These are phyloP conservation scores for Cordyceps cicadae DNA, from an alignment of 2,329 filamentous ascomycete genomes.

Conservation along the genomic window DNA sequence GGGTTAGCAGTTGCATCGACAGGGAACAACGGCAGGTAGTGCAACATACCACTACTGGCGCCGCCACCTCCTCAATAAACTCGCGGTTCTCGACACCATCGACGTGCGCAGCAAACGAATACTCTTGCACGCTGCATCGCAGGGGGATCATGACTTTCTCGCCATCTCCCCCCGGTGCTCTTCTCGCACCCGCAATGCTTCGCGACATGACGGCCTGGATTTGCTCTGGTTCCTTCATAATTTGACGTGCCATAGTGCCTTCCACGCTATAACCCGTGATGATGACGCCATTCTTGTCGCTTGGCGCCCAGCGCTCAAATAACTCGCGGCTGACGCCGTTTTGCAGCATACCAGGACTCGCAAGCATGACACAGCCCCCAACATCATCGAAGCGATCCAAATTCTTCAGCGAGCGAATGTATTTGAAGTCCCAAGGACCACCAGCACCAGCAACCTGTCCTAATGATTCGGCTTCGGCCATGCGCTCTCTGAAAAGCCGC, in stretches of 20 bases:
- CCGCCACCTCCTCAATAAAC: slow-evolving; percentile 89
- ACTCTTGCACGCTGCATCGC: slow-evolving; percentile 87
- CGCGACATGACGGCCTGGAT: slow-evolving; percentile 91
- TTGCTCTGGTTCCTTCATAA: slow-evolving; percentile 89
- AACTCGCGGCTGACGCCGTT: slow-evolving; percentile 90
- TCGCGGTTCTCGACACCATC: slow-evolving; percentile 93
- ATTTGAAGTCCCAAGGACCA: slow-evolving; percentile 94
- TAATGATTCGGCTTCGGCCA: slow-evolving; percentile 79
- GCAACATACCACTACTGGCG: slow-evolving; percentile 77
- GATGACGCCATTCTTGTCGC: slow-evolving; percentile 93
- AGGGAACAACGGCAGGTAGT: background rate
- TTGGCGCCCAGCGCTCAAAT: slow-evolving; percentile 91
- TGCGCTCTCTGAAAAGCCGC: slow-evolving; percentile 81
- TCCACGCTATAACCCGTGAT: slow-evolving; percentile 98
- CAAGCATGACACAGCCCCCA: slow-evolving; percentile 92
- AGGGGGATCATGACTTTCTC: slow-evolving; percentile 88
- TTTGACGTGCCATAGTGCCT: slow-evolving; percentile 94
- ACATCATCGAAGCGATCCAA: slow-evolving; percentile 94
- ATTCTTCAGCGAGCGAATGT: slow-evolving; percentile 83
- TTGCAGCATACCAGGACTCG: slow-evolving; percentile 95
- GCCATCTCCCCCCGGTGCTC: slow-evolving; percentile 57
- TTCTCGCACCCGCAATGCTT: slow-evolving; percentile 53
- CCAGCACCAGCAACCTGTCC: slow-evolving; percentile 65
- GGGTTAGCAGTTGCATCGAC: slow-evolving; percentile 8
- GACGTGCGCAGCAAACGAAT: slow-evolving; percentile 92